These are phyloP conservation scores for Ganoderma lingzhi DNA, from an alignment of 1,284 basidiomycete species.

Conservation along the genomic window DNA sequence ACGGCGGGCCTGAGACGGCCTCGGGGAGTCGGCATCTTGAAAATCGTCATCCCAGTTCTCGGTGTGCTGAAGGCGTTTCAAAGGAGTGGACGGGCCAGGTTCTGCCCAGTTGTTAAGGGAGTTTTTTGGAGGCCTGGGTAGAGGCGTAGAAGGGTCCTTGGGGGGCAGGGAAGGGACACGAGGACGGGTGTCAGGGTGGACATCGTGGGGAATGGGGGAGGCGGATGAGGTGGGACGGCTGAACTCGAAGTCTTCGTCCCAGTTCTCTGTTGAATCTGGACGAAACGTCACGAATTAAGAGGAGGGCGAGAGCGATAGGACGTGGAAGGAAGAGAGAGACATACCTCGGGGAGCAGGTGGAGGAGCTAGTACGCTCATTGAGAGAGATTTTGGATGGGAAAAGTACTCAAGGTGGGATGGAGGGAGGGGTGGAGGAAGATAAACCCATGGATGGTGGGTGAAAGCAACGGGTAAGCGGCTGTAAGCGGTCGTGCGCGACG, in stretches of 20 bases:
- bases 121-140: constrained; percentile 35
- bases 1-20: constrained; percentile 14
- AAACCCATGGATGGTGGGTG: not conserved
- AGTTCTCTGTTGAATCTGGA: constrained; percentile 39
- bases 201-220: constrained; percentile 18
- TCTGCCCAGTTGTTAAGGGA: constrained; percentile 42
- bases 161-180: not conserved
- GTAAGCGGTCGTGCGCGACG: not conserved
- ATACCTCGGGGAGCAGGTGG: not conserved
- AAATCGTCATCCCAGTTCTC: constrained; percentile 82
- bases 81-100: constrained; percentile 46
- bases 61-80: constrained; percentile 35
- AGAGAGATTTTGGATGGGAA: not conserved
- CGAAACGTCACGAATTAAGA: not conserved
- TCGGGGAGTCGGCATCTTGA: constrained; percentile 44
- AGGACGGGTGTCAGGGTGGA: constrained; percentile 17
- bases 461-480: not conserved
- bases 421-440: not conserved
- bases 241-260: constrained; percentile 45
- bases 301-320: not conserved
- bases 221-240: constrained; percentile 8
- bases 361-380: constrained; percentile 5
- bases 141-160: constrained; percentile 25
- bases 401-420: not conserved
- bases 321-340: not conserved